Conservation (phyloP, 768 basidiomycete species). For the Phlebiopsis gigantea region DNA sequence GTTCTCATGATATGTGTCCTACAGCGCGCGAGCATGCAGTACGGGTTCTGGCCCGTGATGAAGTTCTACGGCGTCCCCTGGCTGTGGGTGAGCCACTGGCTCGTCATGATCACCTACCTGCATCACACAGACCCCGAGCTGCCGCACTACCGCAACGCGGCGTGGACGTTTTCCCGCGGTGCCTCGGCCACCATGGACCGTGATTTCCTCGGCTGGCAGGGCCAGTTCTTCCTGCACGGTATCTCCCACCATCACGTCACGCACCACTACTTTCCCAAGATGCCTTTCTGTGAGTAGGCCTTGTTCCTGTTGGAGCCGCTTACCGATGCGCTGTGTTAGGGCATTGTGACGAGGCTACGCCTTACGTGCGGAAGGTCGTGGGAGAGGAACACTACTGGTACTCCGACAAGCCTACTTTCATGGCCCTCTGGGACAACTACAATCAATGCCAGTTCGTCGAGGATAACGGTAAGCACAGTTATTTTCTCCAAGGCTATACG, state of each 20-base stretch:
- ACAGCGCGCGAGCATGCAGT: not conserved
- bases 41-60: conserved; percentile 5
- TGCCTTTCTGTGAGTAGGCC: conserved; percentile 14
- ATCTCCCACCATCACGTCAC: conserved; percentile 23
- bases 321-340: conserved; percentile 10
- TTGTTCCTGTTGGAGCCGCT: not conserved
- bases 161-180: conserved; percentile 18
- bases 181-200: conserved; percentile 24
- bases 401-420: conserved; percentile 23
- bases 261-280: conserved; percentile 24
- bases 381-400: conserved; percentile 26
- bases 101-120: conserved; percentile 19
- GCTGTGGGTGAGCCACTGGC: conserved; percentile 16
- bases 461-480: conserved; percentile 23
- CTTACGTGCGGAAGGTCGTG: conserved; percentile 19
- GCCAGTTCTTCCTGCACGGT: conserved; percentile 23
- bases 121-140: conserved; percentile 22
- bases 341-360: conserved; percentile 25
- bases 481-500: not conserved
- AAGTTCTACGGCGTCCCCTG: conserved; percentile 14
- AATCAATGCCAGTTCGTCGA: conserved; percentile 30
- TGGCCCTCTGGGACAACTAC: conserved; percentile 27
- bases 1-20: conserved; percentile 2
- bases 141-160: conserved; percentile 19
- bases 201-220: conserved; percentile 23